A percentile compares a stretch with the other conserved stretches of the same genome.
Conservation (phyloP, 331 rosid genomes). For the Pyracantha coccinea region DNA sequence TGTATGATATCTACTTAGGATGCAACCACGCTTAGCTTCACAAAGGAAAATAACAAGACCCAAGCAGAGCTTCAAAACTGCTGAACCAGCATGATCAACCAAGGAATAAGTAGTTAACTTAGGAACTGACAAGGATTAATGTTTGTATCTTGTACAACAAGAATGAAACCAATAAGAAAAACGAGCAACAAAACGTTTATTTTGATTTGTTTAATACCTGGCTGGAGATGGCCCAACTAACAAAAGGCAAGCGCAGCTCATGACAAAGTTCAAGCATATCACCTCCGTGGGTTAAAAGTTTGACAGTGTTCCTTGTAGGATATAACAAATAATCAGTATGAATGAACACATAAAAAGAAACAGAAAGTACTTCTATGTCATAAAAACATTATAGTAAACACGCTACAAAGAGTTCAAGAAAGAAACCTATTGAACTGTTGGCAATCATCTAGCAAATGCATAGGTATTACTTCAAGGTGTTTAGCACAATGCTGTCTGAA, state of each 20-base stretch:
- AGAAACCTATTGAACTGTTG: slow-evolving; percentile 64
- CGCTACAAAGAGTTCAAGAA: slow-evolving; percentile 14
- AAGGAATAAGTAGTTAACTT: not conserved
- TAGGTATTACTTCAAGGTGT: slow-evolving; percentile 66
- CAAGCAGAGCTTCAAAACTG: not conserved
- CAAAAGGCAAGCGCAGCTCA: slow-evolving; percentile 85
- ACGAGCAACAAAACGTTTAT: not conserved
- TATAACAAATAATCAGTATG: slow-evolving; percentile 20
- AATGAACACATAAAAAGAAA: not conserved
- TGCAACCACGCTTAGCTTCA: not conserved
- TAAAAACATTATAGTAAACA: slow-evolving; percentile 9
- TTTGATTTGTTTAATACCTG: slow-evolving; percentile 44
- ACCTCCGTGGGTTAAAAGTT: slow-evolving; percentile 89
- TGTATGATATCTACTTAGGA: not conserved
- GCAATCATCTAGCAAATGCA: slow-evolving; percentile 65
- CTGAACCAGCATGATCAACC: not conserved
- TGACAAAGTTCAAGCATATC: slow-evolving; percentile 92
- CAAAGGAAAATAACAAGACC: not conserved
- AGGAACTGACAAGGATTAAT: not conserved
- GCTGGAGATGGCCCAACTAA: slow-evolving; percentile 59
- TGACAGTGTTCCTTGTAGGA: slow-evolving; percentile 71
- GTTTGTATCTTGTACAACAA: not conserved
- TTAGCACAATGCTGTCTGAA: slow-evolving; percentile 85
- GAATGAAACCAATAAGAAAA: slow-evolving; percentile 3
- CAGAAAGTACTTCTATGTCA: not conserved